A percentile compares a stretch with the other conserved stretches of the same genome.
These are phyloP conservation scores for Diospyros kaki DNA, from an alignment of 148 eudicot genomes.

Conservation along the genomic window DNA sequence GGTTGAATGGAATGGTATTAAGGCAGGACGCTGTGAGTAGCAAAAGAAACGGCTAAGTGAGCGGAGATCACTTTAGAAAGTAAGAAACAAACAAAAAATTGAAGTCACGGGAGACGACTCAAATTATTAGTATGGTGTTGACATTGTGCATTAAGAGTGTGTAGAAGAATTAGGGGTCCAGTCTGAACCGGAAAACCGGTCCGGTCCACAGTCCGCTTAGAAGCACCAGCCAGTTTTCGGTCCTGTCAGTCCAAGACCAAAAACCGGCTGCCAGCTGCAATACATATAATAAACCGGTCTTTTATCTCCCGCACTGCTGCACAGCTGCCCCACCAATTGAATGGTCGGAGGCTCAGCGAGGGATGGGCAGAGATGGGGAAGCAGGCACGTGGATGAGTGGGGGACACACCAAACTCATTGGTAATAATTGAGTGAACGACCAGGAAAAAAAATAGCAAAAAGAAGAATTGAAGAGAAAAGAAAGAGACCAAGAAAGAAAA, in stretches of 20 bases:
- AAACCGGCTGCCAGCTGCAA: too few relatives aligned
- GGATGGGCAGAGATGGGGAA: conserved; percentile 26
- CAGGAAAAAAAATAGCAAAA: not conserved
- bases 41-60: not conserved
- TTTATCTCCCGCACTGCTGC: too few relatives aligned
- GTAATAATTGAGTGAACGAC: conserved; percentile 13
- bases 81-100: not conserved
- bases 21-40: conserved; percentile 77
- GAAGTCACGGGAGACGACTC: not conserved
- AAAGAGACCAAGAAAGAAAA: too few relatives aligned
- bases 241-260: too few relatives aligned
- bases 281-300: too few relatives aligned
- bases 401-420: conserved; percentile 35
- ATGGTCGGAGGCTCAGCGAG: conserved; percentile 4
- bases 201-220: too few relatives aligned
- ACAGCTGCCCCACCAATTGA: conserved; percentile 9
- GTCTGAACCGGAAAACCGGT: too few relatives aligned
- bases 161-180: not conserved
- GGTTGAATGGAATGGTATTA: conserved; percentile 79
- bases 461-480: too few relatives aligned
- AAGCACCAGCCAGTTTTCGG: too few relatives aligned
- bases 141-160: not conserved
- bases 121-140: not conserved
- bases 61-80: not conserved
- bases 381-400: conserved; percentile 66